phyloP scores from a whole-genome alignment of 257 asterid species.

The Nicotiana knightiana region DNA sequence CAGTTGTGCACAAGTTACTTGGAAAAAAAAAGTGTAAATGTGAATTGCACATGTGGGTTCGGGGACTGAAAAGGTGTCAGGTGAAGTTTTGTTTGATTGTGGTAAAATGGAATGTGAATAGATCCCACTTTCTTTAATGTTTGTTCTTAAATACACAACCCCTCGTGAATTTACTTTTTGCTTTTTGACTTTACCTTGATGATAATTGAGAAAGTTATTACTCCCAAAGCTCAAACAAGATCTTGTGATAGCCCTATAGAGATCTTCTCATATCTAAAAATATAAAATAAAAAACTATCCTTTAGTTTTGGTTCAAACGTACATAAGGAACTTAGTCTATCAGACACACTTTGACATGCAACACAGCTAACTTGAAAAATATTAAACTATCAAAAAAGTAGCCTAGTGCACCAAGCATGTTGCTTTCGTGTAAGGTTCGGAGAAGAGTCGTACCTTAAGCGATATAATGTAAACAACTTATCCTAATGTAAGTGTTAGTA shows the following conservation, averaged over 20 bases:
- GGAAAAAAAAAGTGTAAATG: neutral
- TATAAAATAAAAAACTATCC: too few relatives aligned
- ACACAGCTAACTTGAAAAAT: too few relatives aligned
- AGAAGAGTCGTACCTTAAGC: too few relatives aligned
- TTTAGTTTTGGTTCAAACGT: neutral
- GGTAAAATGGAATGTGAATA: conserved; percentile 17
- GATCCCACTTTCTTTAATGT: neutral
- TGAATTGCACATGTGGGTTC: neutral
- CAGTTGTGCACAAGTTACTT: neutral
- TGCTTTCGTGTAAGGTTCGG: too few relatives aligned
- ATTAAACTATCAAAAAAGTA: too few relatives aligned
- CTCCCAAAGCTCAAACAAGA: neutral
- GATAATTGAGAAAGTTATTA: neutral
- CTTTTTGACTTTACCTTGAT: neutral
- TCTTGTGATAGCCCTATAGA: neutral
- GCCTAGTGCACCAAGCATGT: too few relatives aligned
- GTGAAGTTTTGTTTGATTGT: conserved; percentile 14
- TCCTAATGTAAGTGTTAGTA: too few relatives aligned
- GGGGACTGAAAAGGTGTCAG: conserved; percentile 5
- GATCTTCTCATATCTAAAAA: neutral
- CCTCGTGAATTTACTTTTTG: neutral
- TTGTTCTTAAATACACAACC: neutral
- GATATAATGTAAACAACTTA: too few relatives aligned
- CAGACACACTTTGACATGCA: too few relatives aligned
- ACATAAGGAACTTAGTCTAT: neutral